Base-by-base conservation (phyloP, 1,284 basidiomycete species). In the Takashimella tepidaria region DNA sequence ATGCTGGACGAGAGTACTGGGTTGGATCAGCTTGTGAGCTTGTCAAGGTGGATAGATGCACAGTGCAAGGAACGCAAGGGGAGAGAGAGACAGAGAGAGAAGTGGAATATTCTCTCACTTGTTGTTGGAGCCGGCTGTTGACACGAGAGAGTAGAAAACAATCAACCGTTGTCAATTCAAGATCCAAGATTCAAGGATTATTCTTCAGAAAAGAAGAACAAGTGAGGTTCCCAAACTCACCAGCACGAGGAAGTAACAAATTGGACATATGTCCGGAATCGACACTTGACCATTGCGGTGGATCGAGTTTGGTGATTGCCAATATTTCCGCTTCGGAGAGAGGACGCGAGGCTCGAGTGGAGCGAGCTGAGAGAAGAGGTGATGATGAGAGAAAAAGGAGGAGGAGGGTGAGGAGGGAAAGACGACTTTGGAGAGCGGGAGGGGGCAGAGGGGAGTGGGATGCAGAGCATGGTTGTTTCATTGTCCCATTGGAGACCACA, bases 161-260 rank as follows among this genome's bases (percentile, higher is more conserved):
- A 37, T 37, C 31, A 37, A n/a, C n/a, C n/a, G n/a, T n/a, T n/a
- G n/a, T n/a, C n/a, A n/a, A n/a, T n/a, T n/a, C n/a, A n/a, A n/a
- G n/a, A n/a, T n/a, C 13, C 16, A 19, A 22, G 13, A 31, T 8
- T 37, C 31, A 16, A 16, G 10, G 31, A 8, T 37, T 16, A 37
- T 37, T 37, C 10, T 16, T 37, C 10, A 8, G 31, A 8, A 37
- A 37, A 24, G 4, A 8, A 19, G 20, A 43, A 11, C 4, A 21
- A 44, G 37, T 16, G 22, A n/a, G n/a, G n/a, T n/a, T n/a, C n/a
- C n/a, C n/a, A n/a, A 6, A 80, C 86, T 61, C 74, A 90, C 89
- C 81, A 44, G 84, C 77, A 64, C 91, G 80, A 19, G 91, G 91
- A 55, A 93, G 88, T 44, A 93, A 77, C 24, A 93, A 83, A 64